Evolutionary conservation across 352 stramenopile species (phyloP), one percentile per base, ranked within the genome.

Genomic region (Halophytophthora polymorphica): DNA sequence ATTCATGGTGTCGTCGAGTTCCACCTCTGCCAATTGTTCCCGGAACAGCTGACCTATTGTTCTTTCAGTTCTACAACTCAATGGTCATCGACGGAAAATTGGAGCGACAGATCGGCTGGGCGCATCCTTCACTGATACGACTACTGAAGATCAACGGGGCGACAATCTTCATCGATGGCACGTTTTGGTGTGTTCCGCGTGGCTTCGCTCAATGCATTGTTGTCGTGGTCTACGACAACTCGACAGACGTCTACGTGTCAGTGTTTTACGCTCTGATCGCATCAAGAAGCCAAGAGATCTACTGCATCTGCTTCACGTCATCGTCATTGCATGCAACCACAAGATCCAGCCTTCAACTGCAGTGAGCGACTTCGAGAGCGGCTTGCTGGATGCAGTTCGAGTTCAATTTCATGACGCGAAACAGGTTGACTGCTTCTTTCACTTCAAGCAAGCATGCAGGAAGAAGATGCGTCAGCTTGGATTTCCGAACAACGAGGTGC

Each of bases 121-220:
- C 61, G 0, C 61, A 58, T 37, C 50, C 61, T 25, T 6, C 34
- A 1, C 44, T 65, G 0, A 13, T 69, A 0, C 2, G 31, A 2
- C 34, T 61, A 12, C 42, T 65, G 2, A 51, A 58, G 3, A 55
- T 61, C 17, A 43, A 46, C 2, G 33, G 34, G 8, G 62, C 38
- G 5, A 35, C 44, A 1, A 1, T 71, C 2, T 70, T 70, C 22
- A 25, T 70, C 1, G 61, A 76, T 40, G 66, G 58, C 0, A 67
- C 52, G 3, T 66, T 71, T 31, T 43, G 50, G 2, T 58, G 40
- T 21, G 52, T 59, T 2, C 58, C 52, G 1, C n/a, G 23, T 1
- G 37, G 36, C 1, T 64, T 67, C 19, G 50, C 53, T 1, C 41
- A 58, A 6, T 71, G 52, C 13, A 3, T 64, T 6, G 14, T 61